Conservation (phyloP, 2,329 filamentous ascomycete genomes). For the Coniella vitis region DNA sequence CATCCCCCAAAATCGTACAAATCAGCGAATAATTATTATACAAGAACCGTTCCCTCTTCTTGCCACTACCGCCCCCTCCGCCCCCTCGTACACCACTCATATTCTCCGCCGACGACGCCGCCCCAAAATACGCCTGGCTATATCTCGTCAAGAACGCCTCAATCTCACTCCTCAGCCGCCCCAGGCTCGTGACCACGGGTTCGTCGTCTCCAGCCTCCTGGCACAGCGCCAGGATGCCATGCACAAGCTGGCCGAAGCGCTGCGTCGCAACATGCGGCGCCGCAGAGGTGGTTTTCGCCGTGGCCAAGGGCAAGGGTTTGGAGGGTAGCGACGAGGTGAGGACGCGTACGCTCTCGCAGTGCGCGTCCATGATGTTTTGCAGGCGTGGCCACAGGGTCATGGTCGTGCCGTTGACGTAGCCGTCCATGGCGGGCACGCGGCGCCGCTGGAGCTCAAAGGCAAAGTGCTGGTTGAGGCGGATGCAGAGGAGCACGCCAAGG, state of each 20-base stretch:
- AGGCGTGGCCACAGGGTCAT: conserved; percentile 97
- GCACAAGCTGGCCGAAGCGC: conserved; percentile 87
- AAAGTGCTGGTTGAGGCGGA: conserved; percentile 86
- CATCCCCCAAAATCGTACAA: conserved; percentile 82
- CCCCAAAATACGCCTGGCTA: conserved; percentile 59
- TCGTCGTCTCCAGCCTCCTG: conserved; percentile 92
- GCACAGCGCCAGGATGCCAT: conserved; percentile 76
- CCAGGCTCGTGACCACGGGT: conserved; percentile 75
- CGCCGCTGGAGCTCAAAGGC: conserved; percentile 91
- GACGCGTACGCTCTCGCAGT: conserved; percentile 77
- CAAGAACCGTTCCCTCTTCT: conserved; percentile 80
- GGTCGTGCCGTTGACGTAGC: conserved; percentile 88
- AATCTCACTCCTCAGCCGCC: conserved; percentile 70
- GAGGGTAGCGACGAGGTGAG: conserved; percentile 48
- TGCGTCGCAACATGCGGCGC: conserved; percentile 91
- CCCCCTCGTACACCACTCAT: too few relatives aligned
- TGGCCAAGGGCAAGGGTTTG: conserved; percentile 32
- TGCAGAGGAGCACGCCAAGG: conserved; percentile 81
- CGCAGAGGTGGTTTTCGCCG: conserved; percentile 57
- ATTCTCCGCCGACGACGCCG: conserved; percentile 38
- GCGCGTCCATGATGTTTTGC: conserved; percentile 87
- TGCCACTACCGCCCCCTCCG: conserved; percentile 29
- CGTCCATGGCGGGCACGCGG: conserved; percentile 81
- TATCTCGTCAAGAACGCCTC: conserved; percentile 76
- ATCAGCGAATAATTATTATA: conserved; percentile 95